These are phyloP conservation scores for Hibiscus mutabilis DNA, from an alignment of 345 rosid species.

Conservation along the genomic window DNA sequence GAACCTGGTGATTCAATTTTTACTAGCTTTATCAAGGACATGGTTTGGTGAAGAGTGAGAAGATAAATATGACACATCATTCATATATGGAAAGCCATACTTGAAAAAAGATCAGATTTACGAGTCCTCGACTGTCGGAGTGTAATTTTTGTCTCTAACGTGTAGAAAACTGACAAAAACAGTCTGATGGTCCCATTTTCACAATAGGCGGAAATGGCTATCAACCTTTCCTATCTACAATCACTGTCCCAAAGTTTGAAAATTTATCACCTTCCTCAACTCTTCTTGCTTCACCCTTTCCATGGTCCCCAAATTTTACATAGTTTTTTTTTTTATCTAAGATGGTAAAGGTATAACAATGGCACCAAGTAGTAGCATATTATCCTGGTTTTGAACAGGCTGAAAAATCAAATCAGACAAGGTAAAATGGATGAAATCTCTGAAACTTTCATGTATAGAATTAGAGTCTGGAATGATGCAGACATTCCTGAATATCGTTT, in stretches of 20 bases:
- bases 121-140: too few species aligned
- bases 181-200: conserved; percentile 2
- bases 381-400: too few species aligned
- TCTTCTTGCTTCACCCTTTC: not conserved
- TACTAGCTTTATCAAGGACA: too few species aligned
- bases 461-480: not conserved
- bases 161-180: not conserved
- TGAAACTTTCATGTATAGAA: not conserved
- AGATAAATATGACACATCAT: not conserved
- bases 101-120: not conserved
- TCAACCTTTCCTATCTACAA: not conserved
- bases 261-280: not conserved
- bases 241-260: not conserved
- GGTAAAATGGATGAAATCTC: not conserved
- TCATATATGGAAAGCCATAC: not conserved
- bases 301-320: not conserved
- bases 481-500: not conserved
- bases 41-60: not conserved
- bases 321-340: not conserved
- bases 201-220: not conserved
- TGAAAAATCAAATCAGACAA: not conserved
- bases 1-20: too few species aligned
- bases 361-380: too few species aligned
- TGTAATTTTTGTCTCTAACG: too few species aligned
- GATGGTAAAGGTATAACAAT: not conserved